Conservation (phyloP, 2,329 filamentous ascomycete species). For the Calcarisporium arbuscula region DNA sequence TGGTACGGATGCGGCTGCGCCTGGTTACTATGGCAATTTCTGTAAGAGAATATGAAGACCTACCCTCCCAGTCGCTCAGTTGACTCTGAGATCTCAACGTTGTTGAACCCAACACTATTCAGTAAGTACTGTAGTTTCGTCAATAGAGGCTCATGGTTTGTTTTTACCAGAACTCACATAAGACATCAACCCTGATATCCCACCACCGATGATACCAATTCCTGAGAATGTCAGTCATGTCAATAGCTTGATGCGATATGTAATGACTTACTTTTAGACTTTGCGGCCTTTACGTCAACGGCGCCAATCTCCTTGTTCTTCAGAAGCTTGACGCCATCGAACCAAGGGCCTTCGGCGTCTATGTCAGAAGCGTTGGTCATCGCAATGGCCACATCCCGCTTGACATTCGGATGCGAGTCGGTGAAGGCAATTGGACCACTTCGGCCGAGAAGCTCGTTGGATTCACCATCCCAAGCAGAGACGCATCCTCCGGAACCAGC, state of each 20-base stretch:
- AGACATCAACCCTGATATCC: conserved; percentile 60
- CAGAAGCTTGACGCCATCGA: conserved; percentile 56
- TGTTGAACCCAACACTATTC: conserved; percentile 51
- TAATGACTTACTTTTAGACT: too few species aligned
- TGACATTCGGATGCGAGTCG: too few species aligned
- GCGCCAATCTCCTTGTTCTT: conserved; percentile 45
- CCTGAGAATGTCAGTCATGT: too few species aligned
- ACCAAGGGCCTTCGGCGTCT: conserved; percentile 52
- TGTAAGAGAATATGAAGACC: too few species aligned
- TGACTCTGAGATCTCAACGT: conserved; percentile 57
- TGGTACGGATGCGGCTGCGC: conserved; percentile 59
- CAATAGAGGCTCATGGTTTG: too few species aligned
- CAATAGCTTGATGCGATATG: too few species aligned
- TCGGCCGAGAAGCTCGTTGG: too few species aligned
- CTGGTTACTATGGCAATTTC: too few species aligned
- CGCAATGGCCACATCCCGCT: conserved; percentile 27
- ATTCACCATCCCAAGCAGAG: neutral
- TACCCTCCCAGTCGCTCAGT: conserved; percentile 52
- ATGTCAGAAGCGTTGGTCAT: conserved; percentile 47
- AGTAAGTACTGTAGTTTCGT: too few species aligned
- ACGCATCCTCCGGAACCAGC: neutral
- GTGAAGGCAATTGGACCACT: too few species aligned
- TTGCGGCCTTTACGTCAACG: conserved; percentile 10
- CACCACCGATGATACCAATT: conserved; percentile 59
- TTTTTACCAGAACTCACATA: conserved; percentile 40